Evolutionary conservation across 2,329 filamentous ascomycete genomes (phyloP), one percentile per base, ranked within the genome.

Genomic region (Parasarocladium wereldwijsianum): DNA sequence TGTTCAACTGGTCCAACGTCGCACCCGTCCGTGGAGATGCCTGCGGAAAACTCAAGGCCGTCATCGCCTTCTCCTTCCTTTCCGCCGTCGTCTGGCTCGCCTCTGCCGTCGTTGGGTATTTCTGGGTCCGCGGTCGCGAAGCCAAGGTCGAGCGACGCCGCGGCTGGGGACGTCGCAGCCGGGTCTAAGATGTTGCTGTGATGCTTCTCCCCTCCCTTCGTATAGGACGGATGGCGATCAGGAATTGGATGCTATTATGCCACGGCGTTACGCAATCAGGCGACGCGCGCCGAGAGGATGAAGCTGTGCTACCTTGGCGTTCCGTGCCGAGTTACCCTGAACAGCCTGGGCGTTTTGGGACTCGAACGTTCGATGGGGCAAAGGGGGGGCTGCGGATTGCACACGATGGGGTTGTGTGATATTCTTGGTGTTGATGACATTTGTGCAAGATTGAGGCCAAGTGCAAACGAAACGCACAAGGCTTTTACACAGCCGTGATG

Each of bases 31-130:
- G 52, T 25, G 55, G 56, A 26, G 55, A 59, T 38, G 54, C 64
- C 26, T 87, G 80, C 51, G 62, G 68, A 34, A 66, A 71, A 41
- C 80, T 70, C 66, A 82, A 78, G 54, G 70, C 80, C 23, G 62
- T 70, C 36, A 66, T 81, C 41, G 77, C 77, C 4, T 84, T 85
- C 44, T 57, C 64, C 28, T 85, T 85, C 54, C 52, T 84, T 32
- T 76, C 73, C 3, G 76, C 76, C 32, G 62, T 80, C 39, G 60
- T 74, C 44, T 85, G 78, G 78, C 64, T 84, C 23, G 66, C 60
- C 9, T 78, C 72, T 26, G 65, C 64, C 11, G 43, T 77, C 13
- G 44, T 81, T 24, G 69, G 63, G 26, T 45, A 69, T 40, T 58
- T 66, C 45, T 70, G 65, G 65, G 55, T 64, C 13, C 60, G 55